Conservation (phyloP, 1,284 basidiomycete genomes). For the Rhodotorula glutinis region DNA sequence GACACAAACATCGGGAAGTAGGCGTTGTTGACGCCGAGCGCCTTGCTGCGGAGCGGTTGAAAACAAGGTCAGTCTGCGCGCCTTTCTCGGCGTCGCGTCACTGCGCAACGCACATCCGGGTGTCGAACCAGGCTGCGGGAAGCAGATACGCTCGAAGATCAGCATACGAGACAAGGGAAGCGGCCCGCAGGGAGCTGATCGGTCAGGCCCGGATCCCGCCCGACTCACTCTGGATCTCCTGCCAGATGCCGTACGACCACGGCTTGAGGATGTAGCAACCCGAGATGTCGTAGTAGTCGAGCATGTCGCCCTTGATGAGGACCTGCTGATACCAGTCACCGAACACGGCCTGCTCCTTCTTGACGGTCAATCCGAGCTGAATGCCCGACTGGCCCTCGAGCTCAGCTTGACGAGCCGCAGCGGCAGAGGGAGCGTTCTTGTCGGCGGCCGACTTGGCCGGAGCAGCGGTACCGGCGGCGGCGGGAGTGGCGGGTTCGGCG, state of each 20-base stretch:
- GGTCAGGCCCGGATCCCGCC: neutral
- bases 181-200: neutral
- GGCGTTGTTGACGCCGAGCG: slow-evolving; percentile 91
- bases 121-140: slow-evolving; percentile 85
- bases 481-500: slow-evolving; percentile 33
- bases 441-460: slow-evolving; percentile 47
- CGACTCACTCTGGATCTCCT: slow-evolving; percentile 76
- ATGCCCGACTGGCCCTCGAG: slow-evolving; percentile 80
- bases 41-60: slow-evolving; percentile 65
- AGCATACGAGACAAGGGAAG: neutral
- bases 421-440: slow-evolving; percentile 15
- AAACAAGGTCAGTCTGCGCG: slow-evolving; percentile 40
- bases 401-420: slow-evolving; percentile 59
- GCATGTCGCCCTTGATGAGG: slow-evolving; percentile 96
- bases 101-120: slow-evolving; percentile 42
- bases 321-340: slow-evolving; percentile 94
- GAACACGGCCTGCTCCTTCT: slow-evolving; percentile 86
- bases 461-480: slow-evolving; percentile 45
- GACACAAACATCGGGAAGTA: slow-evolving; percentile 99
- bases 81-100: neutral
- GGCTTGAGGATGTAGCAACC: slow-evolving; percentile 99
- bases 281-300: slow-evolving; percentile 98
- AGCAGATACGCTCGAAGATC: neutral
- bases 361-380: slow-evolving; percentile 87
- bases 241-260: slow-evolving; percentile 97